Evolutionary conservation across 192 early-diverging fungal species (phyloP), one percentile per base, ranked within the genome.

Genomic region (Dissophora ornata): DNA sequence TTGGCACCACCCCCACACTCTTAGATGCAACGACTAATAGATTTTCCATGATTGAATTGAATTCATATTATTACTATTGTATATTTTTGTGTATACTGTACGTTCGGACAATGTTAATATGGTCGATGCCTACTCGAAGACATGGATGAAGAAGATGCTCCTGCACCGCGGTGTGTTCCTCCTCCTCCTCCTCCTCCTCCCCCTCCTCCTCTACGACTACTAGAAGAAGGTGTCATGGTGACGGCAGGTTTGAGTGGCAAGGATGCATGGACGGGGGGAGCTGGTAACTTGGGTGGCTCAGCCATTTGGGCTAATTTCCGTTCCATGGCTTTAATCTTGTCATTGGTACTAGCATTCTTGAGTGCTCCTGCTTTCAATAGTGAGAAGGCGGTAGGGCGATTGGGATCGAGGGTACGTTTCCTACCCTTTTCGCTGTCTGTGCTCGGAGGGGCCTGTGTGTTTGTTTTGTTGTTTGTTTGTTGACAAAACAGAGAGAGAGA

Each of bases 241-340:
- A 36, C 21, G 4, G 58, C 36, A 1, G 60, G 60, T 50, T 62
- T 62, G 11, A 18, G 47, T 18, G 73, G 73, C 18, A 77, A 41
- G 4, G 73, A 77, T 3, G 64, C 33, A 25, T 77, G 73, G 9
- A 45, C 44, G 10, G 65, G 64, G 18, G 19, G 28, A 21, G 47
- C 44, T 4, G 34, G 36, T 1, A 18, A 19, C 25, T 36, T 41
- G 36, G 49, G 30, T 0, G 71, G 45, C 30, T 56, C 50, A 26
- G 56, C 18, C 81, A 82, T 82, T 40, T 82, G 60, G 2, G 85
- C 84, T 21, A 92, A 62, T 56, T 92, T 92, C n/a, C 82, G 79
- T 61, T 92, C 90, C 38, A 92, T 80, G 0, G 90, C 89, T 15
- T 69, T 74, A 49, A 92, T 92, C 67, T 88, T 92, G 49, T 87